Conservation (phyloP, 257 asterid genomes). For the Euphrasia confusa region DNA sequence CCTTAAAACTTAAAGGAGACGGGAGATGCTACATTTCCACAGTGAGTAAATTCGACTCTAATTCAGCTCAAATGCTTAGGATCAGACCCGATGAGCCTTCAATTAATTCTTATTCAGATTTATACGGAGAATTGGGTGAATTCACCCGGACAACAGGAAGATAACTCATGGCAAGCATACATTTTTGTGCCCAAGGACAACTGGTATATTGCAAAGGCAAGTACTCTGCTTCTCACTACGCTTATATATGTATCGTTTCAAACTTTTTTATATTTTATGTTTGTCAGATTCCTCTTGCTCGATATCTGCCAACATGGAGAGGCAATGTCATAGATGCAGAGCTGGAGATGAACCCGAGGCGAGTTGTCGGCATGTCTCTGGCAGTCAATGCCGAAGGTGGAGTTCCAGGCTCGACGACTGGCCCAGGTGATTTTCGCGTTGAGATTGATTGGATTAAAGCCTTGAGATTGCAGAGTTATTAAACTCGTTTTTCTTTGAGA, state of each 20-base stretch:
- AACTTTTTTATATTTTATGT: background rate
- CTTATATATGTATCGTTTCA: too few relatives aligned
- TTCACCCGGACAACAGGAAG: constrained; percentile 96
- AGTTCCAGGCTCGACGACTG: constrained; percentile 60
- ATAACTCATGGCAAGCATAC: constrained; percentile 98
- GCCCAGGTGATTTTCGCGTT: constrained; percentile 77
- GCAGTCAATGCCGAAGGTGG: constrained; percentile 85
- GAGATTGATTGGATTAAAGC: constrained; percentile 95
- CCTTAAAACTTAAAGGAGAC: constrained; percentile 84
- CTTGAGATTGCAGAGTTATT: constrained; percentile 43
- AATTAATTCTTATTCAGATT: constrained; percentile 49
- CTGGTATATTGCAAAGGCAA: constrained; percentile 92
- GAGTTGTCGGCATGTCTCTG: constrained; percentile 76
- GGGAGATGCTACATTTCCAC: constrained; percentile 97
- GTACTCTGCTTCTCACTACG: constrained; percentile 28
- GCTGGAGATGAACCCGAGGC: constrained; percentile 86
- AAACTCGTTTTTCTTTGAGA: constrained; percentile 5
- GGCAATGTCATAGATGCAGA: constrained; percentile 81
- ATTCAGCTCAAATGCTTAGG: constrained; percentile 10
- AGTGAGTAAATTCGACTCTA: constrained; percentile 47
- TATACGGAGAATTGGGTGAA: constrained; percentile 99
- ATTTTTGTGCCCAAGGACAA: constrained; percentile 74
- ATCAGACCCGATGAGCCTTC: constrained; percentile 22
- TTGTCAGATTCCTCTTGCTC: constrained; percentile 75
- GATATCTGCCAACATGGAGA: constrained; percentile 90